phyloP scores from a whole-genome alignment of 495 filamentous ascomycete genomes.

The Lepraria neglecta region DNA sequence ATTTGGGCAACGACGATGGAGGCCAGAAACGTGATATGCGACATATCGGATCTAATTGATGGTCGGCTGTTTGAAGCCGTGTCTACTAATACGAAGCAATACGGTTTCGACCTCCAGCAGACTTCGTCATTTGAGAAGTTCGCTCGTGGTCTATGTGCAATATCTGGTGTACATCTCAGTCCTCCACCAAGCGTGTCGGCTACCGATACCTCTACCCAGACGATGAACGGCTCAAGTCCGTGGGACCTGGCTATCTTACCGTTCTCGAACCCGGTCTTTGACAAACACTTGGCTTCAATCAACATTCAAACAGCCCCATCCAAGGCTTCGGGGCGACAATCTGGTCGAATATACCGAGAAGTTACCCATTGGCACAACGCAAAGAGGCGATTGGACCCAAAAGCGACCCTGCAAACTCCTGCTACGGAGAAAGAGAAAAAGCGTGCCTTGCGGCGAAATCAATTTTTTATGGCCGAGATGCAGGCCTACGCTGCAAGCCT shows the following conservation, averaged over 20 bases:
- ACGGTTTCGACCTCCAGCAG: background rate
- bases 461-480: slow-evolving; percentile 56
- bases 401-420: slow-evolving; percentile 23
- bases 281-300: slow-evolving; percentile 51
- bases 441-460: slow-evolving; percentile 40
- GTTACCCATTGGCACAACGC: slow-evolving; percentile 60
- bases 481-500: slow-evolving; percentile 63
- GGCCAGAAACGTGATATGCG: slow-evolving; percentile 31
- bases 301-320: slow-evolving; percentile 37
- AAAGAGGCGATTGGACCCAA: slow-evolving; percentile 44
- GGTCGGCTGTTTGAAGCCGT: slow-evolving; percentile 49
- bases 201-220: slow-evolving; percentile 2
- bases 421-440: slow-evolving; percentile 28
- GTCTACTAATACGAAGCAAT: background rate
- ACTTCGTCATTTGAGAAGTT: background rate
- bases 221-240: slow-evolving; percentile 18
- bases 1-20: slow-evolving; percentile 24
- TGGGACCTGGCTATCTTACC: slow-evolving; percentile 44
- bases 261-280: slow-evolving; percentile 54
- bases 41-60: slow-evolving; percentile 59
- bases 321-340: slow-evolving; percentile 19
- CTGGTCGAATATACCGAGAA: slow-evolving; percentile 47
- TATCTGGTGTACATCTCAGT: slow-evolving; percentile 10
- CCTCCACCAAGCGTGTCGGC: background rate
- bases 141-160: slow-evolving; percentile 4